A percentile compares a stretch with the other conserved stretches of the same genome.
Evolutionary conservation across 2,329 filamentous ascomycete species (phyloP).

Genomic region (Westerdykella sp.): DNA sequence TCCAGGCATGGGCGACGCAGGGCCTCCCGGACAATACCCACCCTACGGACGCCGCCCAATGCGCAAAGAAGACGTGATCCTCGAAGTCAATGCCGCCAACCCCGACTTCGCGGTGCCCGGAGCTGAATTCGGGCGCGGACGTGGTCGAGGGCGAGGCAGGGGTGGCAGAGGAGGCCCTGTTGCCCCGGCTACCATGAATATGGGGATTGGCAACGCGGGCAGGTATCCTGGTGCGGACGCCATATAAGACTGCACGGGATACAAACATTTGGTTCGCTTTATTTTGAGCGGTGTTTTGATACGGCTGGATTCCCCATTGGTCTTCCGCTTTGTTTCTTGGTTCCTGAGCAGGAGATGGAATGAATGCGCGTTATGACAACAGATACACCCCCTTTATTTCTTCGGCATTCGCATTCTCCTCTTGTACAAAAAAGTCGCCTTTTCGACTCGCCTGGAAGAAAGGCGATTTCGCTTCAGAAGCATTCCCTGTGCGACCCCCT

Average conservation of each 20-base stretch:
- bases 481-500: too few relatives aligned
- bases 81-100: conserved; percentile 58
- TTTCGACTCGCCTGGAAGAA: too few relatives aligned
- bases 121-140: conserved; percentile 28
- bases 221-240: conserved; percentile 30
- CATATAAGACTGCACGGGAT: conserved; percentile 15
- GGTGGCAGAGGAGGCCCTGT: conserved; percentile 22
- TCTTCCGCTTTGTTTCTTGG: too few relatives aligned
- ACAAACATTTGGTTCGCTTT: background rate
- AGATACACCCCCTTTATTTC: too few relatives aligned
- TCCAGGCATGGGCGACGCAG: conserved; percentile 44
- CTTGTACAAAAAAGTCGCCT: too few relatives aligned
- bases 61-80: conserved; percentile 62
- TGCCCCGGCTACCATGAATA: conserved; percentile 20
- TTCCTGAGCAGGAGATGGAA: too few relatives aligned
- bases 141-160: conserved; percentile 29
- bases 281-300: background rate
- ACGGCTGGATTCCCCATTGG: too few relatives aligned
- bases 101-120: conserved; percentile 76
- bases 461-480: too few relatives aligned
- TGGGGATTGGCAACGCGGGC: conserved; percentile 25
- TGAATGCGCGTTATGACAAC: too few relatives aligned
- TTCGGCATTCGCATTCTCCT: too few relatives aligned
- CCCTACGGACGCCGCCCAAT: conserved; percentile 29
- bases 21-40: conserved; percentile 35